Evolutionary conservation across 495 filamentous ascomycete species (phyloP).

Genomic region (Neurospora sp.): DNA sequence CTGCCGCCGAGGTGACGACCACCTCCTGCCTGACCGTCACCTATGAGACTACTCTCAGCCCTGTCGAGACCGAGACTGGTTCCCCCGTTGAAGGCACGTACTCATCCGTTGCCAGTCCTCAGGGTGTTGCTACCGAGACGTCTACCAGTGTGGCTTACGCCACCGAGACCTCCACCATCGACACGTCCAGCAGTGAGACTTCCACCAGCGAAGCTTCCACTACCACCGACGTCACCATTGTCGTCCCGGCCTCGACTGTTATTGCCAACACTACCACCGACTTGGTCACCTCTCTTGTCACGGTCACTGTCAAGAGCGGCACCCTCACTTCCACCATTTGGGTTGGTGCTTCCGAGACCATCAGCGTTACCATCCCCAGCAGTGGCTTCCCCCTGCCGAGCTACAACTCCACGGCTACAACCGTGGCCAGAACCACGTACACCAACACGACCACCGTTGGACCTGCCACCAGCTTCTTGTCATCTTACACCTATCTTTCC

Average conservation of each 20-base stretch:
- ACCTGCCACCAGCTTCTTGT: not conserved
- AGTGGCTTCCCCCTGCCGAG: not conserved
- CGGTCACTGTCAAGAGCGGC: not conserved
- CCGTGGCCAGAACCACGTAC: not conserved
- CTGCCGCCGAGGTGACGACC: not conserved
- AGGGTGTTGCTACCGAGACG: not conserved
- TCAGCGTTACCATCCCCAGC: not conserved
- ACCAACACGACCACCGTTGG: not conserved
- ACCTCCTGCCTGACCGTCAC: not conserved
- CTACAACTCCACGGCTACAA: not conserved
- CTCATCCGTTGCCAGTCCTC: not conserved
- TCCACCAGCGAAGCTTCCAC: not conserved
- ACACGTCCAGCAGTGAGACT: not conserved
- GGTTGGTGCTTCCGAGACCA: not conserved
- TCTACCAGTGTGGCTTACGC: not conserved
- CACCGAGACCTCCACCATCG: not conserved
- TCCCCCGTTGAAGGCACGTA: not conserved
- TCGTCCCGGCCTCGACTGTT: not conserved
- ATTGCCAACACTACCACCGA: not conserved
- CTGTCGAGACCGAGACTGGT: not conserved
- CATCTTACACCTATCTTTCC: not conserved
- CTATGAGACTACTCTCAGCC: not conserved
- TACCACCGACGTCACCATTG: not conserved
- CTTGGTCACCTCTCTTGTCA: not conserved
- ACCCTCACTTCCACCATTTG: not conserved